Base-by-base conservation (phyloP, 1,284 basidiomycete species). In the Trametes pubescens region DNA sequence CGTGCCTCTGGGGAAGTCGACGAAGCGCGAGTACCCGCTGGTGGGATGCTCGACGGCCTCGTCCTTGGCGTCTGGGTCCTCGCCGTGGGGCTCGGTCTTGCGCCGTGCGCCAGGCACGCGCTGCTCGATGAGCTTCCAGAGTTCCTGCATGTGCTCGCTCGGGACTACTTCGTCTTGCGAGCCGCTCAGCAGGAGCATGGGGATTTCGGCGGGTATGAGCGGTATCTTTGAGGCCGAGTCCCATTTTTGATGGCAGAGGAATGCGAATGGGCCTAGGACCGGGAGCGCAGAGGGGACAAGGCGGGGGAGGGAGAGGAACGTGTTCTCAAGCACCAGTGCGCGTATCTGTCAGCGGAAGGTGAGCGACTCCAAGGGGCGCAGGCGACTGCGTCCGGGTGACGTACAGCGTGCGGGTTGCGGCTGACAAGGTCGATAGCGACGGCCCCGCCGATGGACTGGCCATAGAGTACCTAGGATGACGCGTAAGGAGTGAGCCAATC, bases 371-470 rank as follows among this genome's bases (percentile, higher is more conserved):
- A 49, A 21, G 11, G 21, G 22, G 46, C 48, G 16, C 55, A 11
- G 24, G 26, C 16, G n/a, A 43, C 11, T 18, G 52, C 55, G 29
- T 59, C 51, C 56, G 37, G 47, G n/a, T 47, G 44, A 75, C 78
- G 53, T 62, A 92, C 92, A 71, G 88, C 85, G 32, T 84, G 78
- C 0, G 92, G 86, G 74, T 96, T 96, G 43, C 86, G 85, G 61
- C 89, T 90, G 0, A 93, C 93, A 5, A 98, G 88, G 75, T 96
- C 91, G 57, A 98, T 92, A 14, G 93, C 86, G 1, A 99, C 96
- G 0, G 96, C 96, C n/a, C 96, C 96, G 16, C 97, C 97, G 34
- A 99, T 94, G 8, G 93, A 96, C 77, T 99, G 97, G 0, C 97
- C 96, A 72, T 95, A 99, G 0, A 96, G 77, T 51, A 94, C 81